phyloP scores from a whole-genome alignment of 2,329 filamentous ascomycete species.

The Colletotrichum abscissum region DNA sequence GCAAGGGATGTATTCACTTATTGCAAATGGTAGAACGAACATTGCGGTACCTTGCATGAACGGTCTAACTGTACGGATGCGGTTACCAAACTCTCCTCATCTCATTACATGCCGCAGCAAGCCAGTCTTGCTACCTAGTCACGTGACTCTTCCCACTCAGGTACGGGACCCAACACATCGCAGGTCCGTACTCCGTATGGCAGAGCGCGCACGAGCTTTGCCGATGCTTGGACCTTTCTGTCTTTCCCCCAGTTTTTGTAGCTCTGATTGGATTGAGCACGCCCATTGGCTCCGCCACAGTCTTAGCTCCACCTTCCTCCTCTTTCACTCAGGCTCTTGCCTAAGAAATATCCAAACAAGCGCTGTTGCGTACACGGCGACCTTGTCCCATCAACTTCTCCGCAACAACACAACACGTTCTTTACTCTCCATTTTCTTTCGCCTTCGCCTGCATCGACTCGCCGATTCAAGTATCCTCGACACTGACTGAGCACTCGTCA shows the following conservation, averaged over 20 bases:
- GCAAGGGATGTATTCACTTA: background rate
- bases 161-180: background rate
- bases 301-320: constrained; percentile 27
- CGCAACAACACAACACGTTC: constrained; percentile 13
- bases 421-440: constrained; percentile 16
- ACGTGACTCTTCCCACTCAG: background rate
- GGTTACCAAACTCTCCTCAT: background rate
- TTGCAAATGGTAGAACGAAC: background rate
- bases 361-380: background rate
- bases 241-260: constrained; percentile 1
- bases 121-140: background rate
- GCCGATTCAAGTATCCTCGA: background rate
- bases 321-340: constrained; percentile 20
- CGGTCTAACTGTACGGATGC: background rate
- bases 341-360: constrained; percentile 34
- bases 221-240: constrained; percentile 7
- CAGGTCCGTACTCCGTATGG: background rate
- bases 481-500: constrained; percentile 39
- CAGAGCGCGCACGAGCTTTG: background rate
- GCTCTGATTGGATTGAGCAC: constrained; percentile 32
- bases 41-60: constrained; percentile 6
- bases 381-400: constrained; percentile 7
- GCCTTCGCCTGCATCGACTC: background rate
- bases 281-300: constrained; percentile 23
- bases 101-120: background rate